These are phyloP conservation scores for Colletotrichum higginsianum DNA, from an alignment of 2,329 filamentous ascomycete species.

Conservation along the genomic window DNA sequence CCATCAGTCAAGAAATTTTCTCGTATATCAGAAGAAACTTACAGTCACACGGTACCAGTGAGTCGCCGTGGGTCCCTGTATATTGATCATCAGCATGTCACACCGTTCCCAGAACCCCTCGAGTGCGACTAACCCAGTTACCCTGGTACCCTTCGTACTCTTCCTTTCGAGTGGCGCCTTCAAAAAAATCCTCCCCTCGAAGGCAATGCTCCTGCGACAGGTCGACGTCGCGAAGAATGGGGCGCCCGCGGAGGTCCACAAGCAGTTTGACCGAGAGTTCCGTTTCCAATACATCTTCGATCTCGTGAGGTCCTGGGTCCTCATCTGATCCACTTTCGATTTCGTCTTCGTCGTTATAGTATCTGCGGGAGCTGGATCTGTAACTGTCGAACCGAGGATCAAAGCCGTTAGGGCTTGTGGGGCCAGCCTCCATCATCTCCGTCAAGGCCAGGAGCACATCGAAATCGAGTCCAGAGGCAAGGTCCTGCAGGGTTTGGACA, in stretches of 20 bases:
- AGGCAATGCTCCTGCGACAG: conserved; percentile 47
- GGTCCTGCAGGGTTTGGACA: conserved; percentile 46
- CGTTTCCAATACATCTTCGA: conserved; percentile 40
- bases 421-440: conserved; percentile 48
- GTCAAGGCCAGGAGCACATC: conserved; percentile 53
- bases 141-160: conserved; percentile 49
- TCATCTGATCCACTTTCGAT: conserved; percentile 26
- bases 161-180: conserved; percentile 41
- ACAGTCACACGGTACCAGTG: conserved; percentile 46
- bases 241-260: conserved; percentile 47
- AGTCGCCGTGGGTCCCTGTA: conserved; percentile 43
- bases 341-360: conserved; percentile 17
- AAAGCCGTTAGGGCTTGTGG: conserved; percentile 1
- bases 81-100: not conserved
- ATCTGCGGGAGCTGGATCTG: conserved; percentile 27
- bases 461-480: conserved; percentile 47
- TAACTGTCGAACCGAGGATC: conserved; percentile 2
- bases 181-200: conserved; percentile 44
- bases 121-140: conserved; percentile 45
- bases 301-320: conserved; percentile 28
- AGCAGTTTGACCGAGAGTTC: conserved; percentile 45
- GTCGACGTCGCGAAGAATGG: conserved; percentile 37
- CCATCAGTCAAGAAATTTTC: not conserved
- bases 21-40: not conserved
- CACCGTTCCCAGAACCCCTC: no score